Conservation (phyloP, 1,139 yeast species). For the Pichia sp. region DNA sequence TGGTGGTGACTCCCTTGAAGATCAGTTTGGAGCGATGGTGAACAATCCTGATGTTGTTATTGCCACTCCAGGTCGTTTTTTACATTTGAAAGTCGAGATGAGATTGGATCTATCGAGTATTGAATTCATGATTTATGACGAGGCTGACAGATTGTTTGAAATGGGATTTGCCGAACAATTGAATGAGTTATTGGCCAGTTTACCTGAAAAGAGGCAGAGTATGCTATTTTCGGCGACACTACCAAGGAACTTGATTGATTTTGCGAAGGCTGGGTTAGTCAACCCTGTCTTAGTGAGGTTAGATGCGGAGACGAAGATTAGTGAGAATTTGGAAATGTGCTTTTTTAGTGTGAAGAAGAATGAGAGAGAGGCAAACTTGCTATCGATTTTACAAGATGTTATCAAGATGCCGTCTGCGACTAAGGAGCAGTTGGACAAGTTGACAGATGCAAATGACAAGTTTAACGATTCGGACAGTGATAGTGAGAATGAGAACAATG, state of each 20-base stretch:
- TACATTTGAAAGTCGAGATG: slow-evolving; percentile 96
- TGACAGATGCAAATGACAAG: slow-evolving; percentile 44
- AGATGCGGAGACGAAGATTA: slow-evolving; percentile 86
- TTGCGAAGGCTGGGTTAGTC: slow-evolving; percentile 92
- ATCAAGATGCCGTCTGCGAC: slow-evolving; percentile 82
- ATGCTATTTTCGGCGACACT: slow-evolving; percentile 90
- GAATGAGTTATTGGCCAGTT: slow-evolving; percentile 78
- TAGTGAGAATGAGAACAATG: slow-evolving; percentile 36
- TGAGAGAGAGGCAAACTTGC: slow-evolving; percentile 86
- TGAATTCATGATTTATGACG: slow-evolving; percentile 93
- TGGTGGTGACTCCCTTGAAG: slow-evolving; percentile 97
- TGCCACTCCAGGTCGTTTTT: slow-evolving; percentile 97
- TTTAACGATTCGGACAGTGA: slow-evolving; percentile 46
- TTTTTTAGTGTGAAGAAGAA: slow-evolving; percentile 74
- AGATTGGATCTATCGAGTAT: slow-evolving; percentile 73
- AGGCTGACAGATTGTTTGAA: slow-evolving; percentile 95
- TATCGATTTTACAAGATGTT: slow-evolving; percentile 71
- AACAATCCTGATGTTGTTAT: slow-evolving; percentile 89
- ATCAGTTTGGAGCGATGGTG: slow-evolving; percentile 91
- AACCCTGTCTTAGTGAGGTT: slow-evolving; percentile 92
- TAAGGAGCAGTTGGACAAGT: slow-evolving; percentile 53
- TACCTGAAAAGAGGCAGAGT: slow-evolving; percentile 82
- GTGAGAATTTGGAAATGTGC: slow-evolving; percentile 88
- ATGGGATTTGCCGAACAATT: slow-evolving; percentile 96
- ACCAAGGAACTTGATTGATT: slow-evolving; percentile 87